Evolutionary conservation across 202 grass and related monocot genomes (phyloP).

Genomic region (Schoenoplectus triqueter): DNA sequence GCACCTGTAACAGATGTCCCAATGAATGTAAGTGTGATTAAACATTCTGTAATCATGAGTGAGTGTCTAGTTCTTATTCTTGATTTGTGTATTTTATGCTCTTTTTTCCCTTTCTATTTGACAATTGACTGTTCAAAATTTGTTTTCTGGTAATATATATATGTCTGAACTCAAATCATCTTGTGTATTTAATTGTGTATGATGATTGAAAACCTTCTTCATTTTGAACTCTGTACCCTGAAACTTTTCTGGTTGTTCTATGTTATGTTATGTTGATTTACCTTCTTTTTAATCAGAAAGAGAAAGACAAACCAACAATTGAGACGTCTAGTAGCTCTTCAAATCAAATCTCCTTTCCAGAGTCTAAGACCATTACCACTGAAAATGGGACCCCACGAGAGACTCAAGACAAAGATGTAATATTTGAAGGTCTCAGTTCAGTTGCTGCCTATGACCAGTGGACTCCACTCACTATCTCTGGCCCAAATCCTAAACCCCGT

Average conservation of each 20-base stretch:
- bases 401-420: conserved; percentile 90
- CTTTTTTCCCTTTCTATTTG: conserved; percentile 17
- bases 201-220: not conserved
- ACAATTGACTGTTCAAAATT: not conserved
- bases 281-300: conserved; percentile 52
- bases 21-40: conserved; percentile 73
- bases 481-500: conserved; percentile 73
- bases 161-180: not conserved
- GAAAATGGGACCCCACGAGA: conserved; percentile 70
- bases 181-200: conserved; percentile 8
- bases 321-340: conserved; percentile 46
- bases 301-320: conserved; percentile 53
- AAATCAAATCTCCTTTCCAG: conserved; percentile 67
- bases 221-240: not conserved
- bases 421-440: conserved; percentile 80
- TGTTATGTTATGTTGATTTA: not conserved
- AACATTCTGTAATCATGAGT: conserved; percentile 6
- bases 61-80: not conserved
- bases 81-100: conserved; percentile 18
- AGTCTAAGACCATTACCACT: conserved; percentile 83
- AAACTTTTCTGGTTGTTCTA: not conserved
- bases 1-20: conserved; percentile 80
- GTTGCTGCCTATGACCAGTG: conserved; percentile 80
- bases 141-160: not conserved
- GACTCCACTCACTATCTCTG: conserved; percentile 66